Evolutionary conservation across 768 basidiomycete species (phyloP).

Genomic region (Solioccasus polychromus): DNA sequence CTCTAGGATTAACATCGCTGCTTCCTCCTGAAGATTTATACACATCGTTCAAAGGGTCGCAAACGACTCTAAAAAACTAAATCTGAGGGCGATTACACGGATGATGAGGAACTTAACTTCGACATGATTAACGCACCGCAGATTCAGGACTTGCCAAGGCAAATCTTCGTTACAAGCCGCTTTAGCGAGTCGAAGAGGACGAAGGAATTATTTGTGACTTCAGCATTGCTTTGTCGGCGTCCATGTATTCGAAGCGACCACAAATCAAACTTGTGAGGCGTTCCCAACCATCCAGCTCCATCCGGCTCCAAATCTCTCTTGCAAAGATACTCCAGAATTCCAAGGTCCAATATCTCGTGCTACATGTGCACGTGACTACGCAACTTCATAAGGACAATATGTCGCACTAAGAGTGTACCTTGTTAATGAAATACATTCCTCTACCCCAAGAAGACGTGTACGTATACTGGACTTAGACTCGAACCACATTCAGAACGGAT

Average conservation of each 20-base stretch:
- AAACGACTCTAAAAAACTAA: conserved; percentile 4
- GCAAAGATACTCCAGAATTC: no score
- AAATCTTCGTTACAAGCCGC: background rate
- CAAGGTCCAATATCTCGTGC: no score
- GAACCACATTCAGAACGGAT: conserved; percentile 42
- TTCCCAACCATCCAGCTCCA: no score
- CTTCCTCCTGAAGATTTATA: conserved; percentile 7
- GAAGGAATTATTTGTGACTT: background rate
- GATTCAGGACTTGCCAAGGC: no score
- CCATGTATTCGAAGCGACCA: no score
- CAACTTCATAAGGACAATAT: conserved; percentile 46
- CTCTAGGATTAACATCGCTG: background rate
- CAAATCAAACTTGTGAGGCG: no score
- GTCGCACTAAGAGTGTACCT: conserved; percentile 36
- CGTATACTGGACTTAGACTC: conserved; percentile 46
- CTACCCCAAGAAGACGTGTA: conserved; percentile 16
- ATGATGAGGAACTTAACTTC: background rate
- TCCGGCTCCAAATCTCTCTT: no score
- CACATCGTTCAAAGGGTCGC: conserved; percentile 10
- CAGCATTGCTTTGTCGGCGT: no score
- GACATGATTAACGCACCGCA: conserved; percentile 9
- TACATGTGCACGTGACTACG: conserved; percentile 48
- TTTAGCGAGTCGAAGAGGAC: background rate
- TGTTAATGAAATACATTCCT: background rate
- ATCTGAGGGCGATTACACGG: background rate